These are phyloP conservation scores for Hypoxylon sp. DNA, from an alignment of 2,329 filamentous ascomycete species.

Conservation along the genomic window DNA sequence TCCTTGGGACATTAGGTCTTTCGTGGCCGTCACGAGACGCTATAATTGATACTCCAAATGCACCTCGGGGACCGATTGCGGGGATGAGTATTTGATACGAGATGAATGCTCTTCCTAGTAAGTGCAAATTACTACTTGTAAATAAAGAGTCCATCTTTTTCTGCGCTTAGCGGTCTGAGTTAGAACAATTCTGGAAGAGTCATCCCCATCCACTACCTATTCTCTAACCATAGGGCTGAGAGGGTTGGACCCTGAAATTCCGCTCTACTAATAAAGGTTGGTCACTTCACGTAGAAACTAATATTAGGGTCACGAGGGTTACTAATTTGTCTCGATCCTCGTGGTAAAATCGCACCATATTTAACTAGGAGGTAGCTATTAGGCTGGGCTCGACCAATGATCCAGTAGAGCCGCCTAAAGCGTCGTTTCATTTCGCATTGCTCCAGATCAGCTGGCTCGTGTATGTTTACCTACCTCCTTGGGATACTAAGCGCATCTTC, in stretches of 20 bases:
- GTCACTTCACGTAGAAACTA: constrained; percentile 4
- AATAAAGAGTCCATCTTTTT: background rate
- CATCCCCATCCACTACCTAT: constrained; percentile 13
- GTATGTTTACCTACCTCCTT: background rate
- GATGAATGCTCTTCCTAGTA: constrained; percentile 1
- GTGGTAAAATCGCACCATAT: constrained; percentile 17
- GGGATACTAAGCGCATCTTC: background rate
- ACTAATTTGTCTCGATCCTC: constrained; percentile 27
- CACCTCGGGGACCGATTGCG: constrained; percentile 13
- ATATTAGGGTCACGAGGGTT: constrained; percentile 29
- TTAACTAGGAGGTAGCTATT: constrained; percentile 6
- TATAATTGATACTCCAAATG: constrained; percentile 17
- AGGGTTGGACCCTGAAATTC: constrained; percentile 30
- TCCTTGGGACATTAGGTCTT: constrained; percentile 13
- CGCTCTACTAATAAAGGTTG: constrained; percentile 22
- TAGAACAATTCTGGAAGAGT: constrained; percentile 26
- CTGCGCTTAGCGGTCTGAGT: constrained; percentile 2
- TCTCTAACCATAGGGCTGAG: constrained; percentile 33
- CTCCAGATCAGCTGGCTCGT: constrained; percentile 20
- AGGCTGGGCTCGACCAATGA: constrained; percentile 3
- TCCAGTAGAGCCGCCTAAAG: constrained; percentile 4
- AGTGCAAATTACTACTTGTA: background rate
- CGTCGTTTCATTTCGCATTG: constrained; percentile 13
- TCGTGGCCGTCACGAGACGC: constrained; percentile 5
- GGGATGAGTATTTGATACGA: constrained; percentile 6